Percentiles rank a stretch among this genome's conserved stretches.
phyloP scores from a whole-genome alignment of 83 land plant genomes.

The Diphasiastrum complanatum region DNA sequence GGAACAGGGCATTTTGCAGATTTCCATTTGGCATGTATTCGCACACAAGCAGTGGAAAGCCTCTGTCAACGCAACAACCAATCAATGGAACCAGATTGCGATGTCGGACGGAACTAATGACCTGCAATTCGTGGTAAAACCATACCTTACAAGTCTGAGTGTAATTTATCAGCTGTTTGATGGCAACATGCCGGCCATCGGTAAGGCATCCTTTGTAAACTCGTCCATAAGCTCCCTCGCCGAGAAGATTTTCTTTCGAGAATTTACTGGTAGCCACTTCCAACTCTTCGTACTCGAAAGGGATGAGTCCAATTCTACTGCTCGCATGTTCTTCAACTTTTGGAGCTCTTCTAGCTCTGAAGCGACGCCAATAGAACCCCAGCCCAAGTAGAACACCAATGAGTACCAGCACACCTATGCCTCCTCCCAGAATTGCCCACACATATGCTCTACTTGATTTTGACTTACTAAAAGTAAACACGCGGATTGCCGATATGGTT shows the following conservation, averaged over 20 bases:
- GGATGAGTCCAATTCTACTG: too few species aligned
- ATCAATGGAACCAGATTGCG: constrained; percentile 10
- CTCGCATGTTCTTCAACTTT: too few species aligned
- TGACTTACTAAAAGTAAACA: too few species aligned
- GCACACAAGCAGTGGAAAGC: constrained; percentile 19
- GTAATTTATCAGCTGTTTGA: constrained; percentile 12
- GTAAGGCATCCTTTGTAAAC: constrained; percentile 13
- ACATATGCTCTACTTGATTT: too few species aligned
- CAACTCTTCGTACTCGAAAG: constrained; percentile 7
- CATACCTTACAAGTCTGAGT: constrained; percentile 12
- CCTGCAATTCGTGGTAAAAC: constrained; percentile 17
- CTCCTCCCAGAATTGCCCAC: too few species aligned
- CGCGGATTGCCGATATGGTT: too few species aligned
- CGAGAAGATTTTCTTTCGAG: constrained; percentile 2
- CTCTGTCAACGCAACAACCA: constrained; percentile 15
- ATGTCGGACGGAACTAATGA: constrained; percentile 14
- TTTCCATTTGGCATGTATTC: constrained; percentile 30
- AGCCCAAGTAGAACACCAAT: too few species aligned
- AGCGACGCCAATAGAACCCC: too few species aligned
- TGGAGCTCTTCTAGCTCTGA: too few species aligned
- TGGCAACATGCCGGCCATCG: constrained; percentile 9
- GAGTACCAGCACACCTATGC: too few species aligned
- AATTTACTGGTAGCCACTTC: neutral
- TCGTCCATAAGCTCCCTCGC: constrained; percentile 11
- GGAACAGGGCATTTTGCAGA: constrained; percentile 16